Base-by-base conservation (phyloP, 345 rosid genomes). In the Arabidopsis arenosa region DNA sequence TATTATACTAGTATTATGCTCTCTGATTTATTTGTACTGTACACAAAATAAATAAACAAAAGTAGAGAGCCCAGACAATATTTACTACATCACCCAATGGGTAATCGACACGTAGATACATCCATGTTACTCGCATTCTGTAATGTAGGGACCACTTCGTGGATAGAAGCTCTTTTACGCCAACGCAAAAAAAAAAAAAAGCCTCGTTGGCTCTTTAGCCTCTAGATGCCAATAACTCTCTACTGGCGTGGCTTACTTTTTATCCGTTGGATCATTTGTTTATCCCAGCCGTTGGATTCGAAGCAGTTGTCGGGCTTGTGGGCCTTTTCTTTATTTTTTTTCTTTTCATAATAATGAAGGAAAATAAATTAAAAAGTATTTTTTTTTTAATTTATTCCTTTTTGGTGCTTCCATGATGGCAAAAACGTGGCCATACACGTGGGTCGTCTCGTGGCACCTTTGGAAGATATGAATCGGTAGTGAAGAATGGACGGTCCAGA, bases 201-300 rank as follows among this genome's bases (percentile, higher is more conserved):
- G 78, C 70, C 70, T 73, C 68, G 73, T 66, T 72, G 74, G 64
- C 56, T 4, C 35, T 23, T 67, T 40, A 12, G 13, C 39, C 67
- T 52, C 13, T 65, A 52, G 74, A 78, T 67, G 69, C 78, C 41
- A 57, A 66, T 72, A 39, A 43, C 52, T 47, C n/a, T 47, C 41
- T 54, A 66, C 72, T 37, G 63, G 4, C 75, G 82, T 79, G 79
- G 72, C 66, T 18, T 56, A 1, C 1, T 62, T 17, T 0, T 0
- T 1, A 28, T 17, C 72, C 82, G 72, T 79, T 62, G n/a, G 79
- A 74, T 74, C 23, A 1, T 30, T 69, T 39, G 10, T 66, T 28
- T 2, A 68, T 74, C 79, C 82, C 75, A 79, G 75, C 82, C 82
- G 82, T 79, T 69, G 43, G 79, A 73, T 74, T 30, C 23, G 63